A percentile compares a stretch with the other conserved stretches of the same genome.
Evolutionary conservation across 371 early-diverging fungal species (phyloP).

Genomic region (Syncephalis fuscata): DNA sequence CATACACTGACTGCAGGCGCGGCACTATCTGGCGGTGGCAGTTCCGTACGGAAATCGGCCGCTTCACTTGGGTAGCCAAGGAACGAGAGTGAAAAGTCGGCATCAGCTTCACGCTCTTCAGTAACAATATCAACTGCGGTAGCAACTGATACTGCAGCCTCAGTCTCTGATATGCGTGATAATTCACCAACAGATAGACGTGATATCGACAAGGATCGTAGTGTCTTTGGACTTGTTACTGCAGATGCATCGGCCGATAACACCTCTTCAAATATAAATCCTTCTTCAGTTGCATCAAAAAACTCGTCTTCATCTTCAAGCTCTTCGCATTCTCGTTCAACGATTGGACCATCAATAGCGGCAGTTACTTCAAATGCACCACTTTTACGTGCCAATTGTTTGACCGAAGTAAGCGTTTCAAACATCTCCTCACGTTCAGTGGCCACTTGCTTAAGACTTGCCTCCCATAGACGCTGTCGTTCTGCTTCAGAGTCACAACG

Average conservation of each 20-base stretch:
- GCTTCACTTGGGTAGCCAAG: slow-evolving; percentile 15
- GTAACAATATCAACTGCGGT: slow-evolving; percentile 20
- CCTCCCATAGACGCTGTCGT: slow-evolving; percentile 24
- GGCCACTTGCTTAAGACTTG: slow-evolving; percentile 18
- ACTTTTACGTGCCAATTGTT: slow-evolving; percentile 8
- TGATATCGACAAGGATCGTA: too few relatives aligned
- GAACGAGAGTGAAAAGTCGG: slow-evolving; percentile 17
- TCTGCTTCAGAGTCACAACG: slow-evolving; percentile 23
- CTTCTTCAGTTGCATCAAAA: slow-evolving; percentile 34
- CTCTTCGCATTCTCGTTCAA: slow-evolving; percentile 9
- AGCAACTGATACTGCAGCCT: slow-evolving; percentile 41
- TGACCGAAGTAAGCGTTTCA: slow-evolving; percentile 4
- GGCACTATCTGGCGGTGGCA: slow-evolving; percentile 28
- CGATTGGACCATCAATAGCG: neutral
- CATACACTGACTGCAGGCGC: slow-evolving; percentile 36
- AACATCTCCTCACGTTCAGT: slow-evolving; percentile 22
- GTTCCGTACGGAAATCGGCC: slow-evolving; percentile 10
- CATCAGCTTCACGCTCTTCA: slow-evolving; percentile 12
- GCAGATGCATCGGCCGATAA: too few relatives aligned
- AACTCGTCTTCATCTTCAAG: slow-evolving; percentile 40
- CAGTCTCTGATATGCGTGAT: slow-evolving; percentile 12
- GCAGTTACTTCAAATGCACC: neutral
- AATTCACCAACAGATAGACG: too few relatives aligned
- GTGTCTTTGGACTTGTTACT: too few relatives aligned
- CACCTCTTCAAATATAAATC: too few relatives aligned